These are phyloP conservation scores for Neocucurbitaria cava DNA, from an alignment of 2,329 filamentous ascomycete species.

Conservation along the genomic window DNA sequence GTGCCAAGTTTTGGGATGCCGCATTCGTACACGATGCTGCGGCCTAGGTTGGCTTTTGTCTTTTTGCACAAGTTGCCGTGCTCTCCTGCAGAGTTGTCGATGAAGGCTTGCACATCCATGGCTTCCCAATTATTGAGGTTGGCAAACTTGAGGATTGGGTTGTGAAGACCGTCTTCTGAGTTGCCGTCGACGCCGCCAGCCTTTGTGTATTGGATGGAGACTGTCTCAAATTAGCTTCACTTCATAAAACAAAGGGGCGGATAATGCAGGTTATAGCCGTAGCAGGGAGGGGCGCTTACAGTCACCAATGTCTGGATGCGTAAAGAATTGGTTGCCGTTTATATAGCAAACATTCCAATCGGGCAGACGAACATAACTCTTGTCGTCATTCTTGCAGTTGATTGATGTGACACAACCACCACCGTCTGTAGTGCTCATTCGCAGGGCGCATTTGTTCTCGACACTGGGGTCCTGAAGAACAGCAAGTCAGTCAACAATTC, in stretches of 20 bases:
- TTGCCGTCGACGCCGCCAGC: constrained; percentile 5
- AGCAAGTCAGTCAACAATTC: background rate
- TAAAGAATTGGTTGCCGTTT: constrained; percentile 3
- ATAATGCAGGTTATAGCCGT: background rate
- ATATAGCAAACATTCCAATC: constrained; percentile 7
- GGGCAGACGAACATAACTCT: background rate
- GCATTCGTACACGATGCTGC: constrained; percentile 1
- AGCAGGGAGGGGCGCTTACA: background rate
- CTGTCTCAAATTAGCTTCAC: background rate
- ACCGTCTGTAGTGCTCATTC: background rate
- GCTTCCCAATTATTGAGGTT: constrained; percentile 4
- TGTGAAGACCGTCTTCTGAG: constrained; percentile 3
- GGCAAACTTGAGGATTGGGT: constrained; percentile 2
- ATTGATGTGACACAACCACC: background rate
- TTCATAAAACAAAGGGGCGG: background rate
- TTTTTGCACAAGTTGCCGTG: constrained; percentile 5
- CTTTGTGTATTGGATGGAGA: constrained; percentile 3
- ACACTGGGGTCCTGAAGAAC: background rate
- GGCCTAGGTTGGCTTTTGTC: background rate
- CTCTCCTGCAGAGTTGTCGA: background rate
- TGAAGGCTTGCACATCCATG: background rate
- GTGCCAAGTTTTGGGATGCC: constrained; percentile 5
- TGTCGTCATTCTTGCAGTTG: background rate
- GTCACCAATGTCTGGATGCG: constrained; percentile 5
- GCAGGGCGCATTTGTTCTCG: constrained; percentile 1